phyloP scores from a whole-genome alignment of 768 basidiomycete genomes.

The Tylopilus intermedius region DNA sequence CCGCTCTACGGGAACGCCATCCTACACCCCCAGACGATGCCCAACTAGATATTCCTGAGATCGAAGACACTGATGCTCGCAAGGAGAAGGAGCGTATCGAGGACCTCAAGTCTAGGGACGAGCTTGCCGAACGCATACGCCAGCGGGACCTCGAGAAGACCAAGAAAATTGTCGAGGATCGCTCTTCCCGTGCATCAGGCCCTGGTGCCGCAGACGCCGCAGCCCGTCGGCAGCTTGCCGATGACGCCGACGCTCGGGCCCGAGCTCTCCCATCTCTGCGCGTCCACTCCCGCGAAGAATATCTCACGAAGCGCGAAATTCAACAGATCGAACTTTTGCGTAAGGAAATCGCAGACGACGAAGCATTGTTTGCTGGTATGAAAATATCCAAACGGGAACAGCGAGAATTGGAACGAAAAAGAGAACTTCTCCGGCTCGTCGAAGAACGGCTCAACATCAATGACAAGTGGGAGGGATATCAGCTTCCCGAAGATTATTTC shows the following conservation, averaged over 20 bases:
- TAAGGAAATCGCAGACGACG: slow-evolving; percentile 92
- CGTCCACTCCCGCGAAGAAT: slow-evolving; percentile 88
- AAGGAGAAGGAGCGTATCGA: slow-evolving; percentile 69
- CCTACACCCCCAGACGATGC: slow-evolving; percentile 31
- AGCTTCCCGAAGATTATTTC: slow-evolving; percentile 95
- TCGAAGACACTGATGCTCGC: slow-evolving; percentile 72
- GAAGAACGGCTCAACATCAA: slow-evolving; percentile 93
- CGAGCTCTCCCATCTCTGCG: slow-evolving; percentile 67
- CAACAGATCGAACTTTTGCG: slow-evolving; percentile 93
- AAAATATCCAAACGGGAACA: slow-evolving; percentile 81
- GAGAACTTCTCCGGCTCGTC: slow-evolving; percentile 84
- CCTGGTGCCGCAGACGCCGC: slow-evolving; percentile 76
- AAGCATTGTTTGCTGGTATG: slow-evolving; percentile 86
- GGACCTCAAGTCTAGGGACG: slow-evolving; percentile 81
- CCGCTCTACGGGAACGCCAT: slow-evolving; percentile 19
- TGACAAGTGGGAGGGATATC: slow-evolving; percentile 94
- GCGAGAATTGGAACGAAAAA: slow-evolving; percentile 82
- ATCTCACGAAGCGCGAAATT: slow-evolving; percentile 91
- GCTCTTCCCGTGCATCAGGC: slow-evolving; percentile 69
- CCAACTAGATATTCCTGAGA: slow-evolving; percentile 34
- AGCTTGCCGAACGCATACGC: no score
- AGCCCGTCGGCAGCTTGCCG: slow-evolving; percentile 73
- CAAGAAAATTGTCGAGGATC: slow-evolving; percentile 79
- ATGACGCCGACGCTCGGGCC: slow-evolving; percentile 59
- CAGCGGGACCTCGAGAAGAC: no score